Evolutionary conservation across 2,329 filamentous ascomycete species (phyloP).

Genomic region (Colletotrichum destructivum): DNA sequence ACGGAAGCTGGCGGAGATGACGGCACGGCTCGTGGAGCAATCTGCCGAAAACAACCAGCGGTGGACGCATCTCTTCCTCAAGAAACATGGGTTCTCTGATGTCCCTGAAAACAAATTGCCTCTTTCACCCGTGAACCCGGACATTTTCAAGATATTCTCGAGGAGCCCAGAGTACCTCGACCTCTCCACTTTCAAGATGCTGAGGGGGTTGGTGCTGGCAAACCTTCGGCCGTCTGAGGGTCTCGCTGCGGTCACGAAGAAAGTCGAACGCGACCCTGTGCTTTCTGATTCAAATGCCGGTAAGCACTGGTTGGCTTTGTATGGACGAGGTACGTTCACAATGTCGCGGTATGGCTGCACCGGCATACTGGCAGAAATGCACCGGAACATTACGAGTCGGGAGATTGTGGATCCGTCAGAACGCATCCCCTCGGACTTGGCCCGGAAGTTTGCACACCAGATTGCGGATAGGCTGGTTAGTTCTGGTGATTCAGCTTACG

Average conservation of each 20-base stretch:
- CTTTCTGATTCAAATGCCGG: slow-evolving; percentile 24
- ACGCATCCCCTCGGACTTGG: background rate
- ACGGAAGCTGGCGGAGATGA: slow-evolving; percentile 7
- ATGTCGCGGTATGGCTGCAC: background rate
- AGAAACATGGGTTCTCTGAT: slow-evolving; percentile 5
- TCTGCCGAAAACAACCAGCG: slow-evolving; percentile 18
- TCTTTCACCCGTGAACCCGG: background rate
- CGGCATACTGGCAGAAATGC: background rate
- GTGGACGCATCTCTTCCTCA: slow-evolving; percentile 17
- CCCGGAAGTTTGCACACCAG: slow-evolving; percentile 11
- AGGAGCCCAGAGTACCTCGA: slow-evolving; percentile 5
- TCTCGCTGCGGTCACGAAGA: slow-evolving; percentile 11
- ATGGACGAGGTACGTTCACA: background rate
- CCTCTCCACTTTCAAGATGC: slow-evolving; percentile 6
- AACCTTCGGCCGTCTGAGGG: slow-evolving; percentile 14
- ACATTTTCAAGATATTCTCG: slow-evolving; percentile 2
- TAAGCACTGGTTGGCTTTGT: slow-evolving; percentile 19
- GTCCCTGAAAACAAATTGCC: background rate
- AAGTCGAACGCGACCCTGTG: background rate
- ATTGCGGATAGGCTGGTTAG: background rate
- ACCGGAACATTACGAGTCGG: background rate
- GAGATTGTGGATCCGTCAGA: background rate
- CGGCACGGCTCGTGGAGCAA: background rate
- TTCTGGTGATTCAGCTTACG: background rate
- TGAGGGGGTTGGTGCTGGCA: slow-evolving; percentile 10